Evolutionary conservation across 2,329 filamentous ascomycete genomes (phyloP).

Genomic region (Ophiocordyceps camponoti-rufipedis): DNA sequence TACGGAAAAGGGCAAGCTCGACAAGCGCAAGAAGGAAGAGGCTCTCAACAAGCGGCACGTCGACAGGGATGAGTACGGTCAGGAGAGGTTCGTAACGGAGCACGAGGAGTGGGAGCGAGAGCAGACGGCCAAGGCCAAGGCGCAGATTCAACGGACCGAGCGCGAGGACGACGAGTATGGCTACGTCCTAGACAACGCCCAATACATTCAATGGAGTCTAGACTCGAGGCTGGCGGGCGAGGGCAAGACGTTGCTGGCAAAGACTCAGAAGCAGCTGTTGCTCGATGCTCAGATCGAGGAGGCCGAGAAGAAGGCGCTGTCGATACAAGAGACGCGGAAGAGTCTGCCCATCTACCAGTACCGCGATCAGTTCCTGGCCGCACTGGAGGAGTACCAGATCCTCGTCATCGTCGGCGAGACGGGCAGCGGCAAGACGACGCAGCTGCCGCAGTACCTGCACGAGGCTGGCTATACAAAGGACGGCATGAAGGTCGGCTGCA

Average conservation of each 20-base stretch:
- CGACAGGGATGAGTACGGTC: slow-evolving; percentile 69
- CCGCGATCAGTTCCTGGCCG: slow-evolving; percentile 69
- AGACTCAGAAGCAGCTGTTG: slow-evolving; percentile 57
- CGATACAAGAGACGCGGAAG: slow-evolving; percentile 82
- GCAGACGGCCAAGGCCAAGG: slow-evolving; percentile 72
- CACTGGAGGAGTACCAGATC: slow-evolving; percentile 70
- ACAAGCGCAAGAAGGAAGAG: slow-evolving; percentile 72
- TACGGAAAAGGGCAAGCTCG: slow-evolving; percentile 79
- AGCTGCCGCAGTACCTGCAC: slow-evolving; percentile 82
- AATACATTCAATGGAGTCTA: slow-evolving; percentile 70
- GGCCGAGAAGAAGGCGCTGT: slow-evolving; percentile 72
- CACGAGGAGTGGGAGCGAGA: slow-evolving; percentile 93
- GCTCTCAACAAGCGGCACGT: slow-evolving; percentile 82
- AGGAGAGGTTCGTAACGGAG: slow-evolving; percentile 81
- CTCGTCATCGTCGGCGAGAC: slow-evolving; percentile 90
- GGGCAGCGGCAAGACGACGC: slow-evolving; percentile 88
- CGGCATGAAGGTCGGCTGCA: slow-evolving; percentile 76
- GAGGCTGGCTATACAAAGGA: slow-evolving; percentile 79
- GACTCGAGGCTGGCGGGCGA: slow-evolving; percentile 58
- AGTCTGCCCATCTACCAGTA: slow-evolving; percentile 82
- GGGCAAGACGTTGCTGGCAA: slow-evolving; percentile 34
- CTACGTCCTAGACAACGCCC: slow-evolving; percentile 79
- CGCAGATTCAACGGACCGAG: slow-evolving; percentile 61
- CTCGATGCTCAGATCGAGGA: slow-evolving; percentile 70
- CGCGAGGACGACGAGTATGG: slow-evolving; percentile 72